phyloP scores from a whole-genome alignment of 805 yeast species.

The Metschnikowia koreensis region DNA sequence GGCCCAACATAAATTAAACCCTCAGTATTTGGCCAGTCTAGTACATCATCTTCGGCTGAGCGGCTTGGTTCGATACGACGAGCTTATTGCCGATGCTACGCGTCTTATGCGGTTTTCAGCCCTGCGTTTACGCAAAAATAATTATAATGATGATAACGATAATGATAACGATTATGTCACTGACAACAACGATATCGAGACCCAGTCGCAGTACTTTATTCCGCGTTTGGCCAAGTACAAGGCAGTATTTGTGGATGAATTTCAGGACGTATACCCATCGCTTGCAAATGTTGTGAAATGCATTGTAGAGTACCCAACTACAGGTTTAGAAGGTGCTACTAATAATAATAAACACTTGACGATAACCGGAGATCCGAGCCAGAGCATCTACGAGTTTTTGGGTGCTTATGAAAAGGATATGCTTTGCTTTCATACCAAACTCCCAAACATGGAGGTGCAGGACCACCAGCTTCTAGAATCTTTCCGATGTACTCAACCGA shows the following conservation, averaged over 20 bases:
- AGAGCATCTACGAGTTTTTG: constrained; percentile 65
- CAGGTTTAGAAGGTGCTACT: constrained; percentile 10
- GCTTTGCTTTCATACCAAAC: constrained; percentile 20
- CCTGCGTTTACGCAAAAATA: neutral
- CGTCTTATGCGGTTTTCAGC: constrained; percentile 23
- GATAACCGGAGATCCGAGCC: constrained; percentile 70
- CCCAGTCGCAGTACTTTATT: neutral
- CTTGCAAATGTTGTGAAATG: constrained; percentile 44
- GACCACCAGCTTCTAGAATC: constrained; percentile 47
- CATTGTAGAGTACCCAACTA: constrained; percentile 36
- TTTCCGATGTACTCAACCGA: constrained; percentile 62
- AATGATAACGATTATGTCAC: too few relatives aligned
- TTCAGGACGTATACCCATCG: constrained; percentile 63
- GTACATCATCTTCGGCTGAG: constrained; percentile 29
- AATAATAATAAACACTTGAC: constrained; percentile 50
- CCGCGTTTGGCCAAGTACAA: constrained; percentile 24
- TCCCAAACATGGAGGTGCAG: constrained; percentile 21
- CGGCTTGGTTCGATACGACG: constrained; percentile 37
- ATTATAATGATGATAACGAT: too few relatives aligned
- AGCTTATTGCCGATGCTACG: constrained; percentile 33
- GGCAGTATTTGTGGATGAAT: constrained; percentile 64
- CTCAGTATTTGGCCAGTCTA: constrained; percentile 27
- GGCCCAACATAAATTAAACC: constrained; percentile 21
- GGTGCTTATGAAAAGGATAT: constrained; percentile 47
- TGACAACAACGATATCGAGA: neutral